Evolutionary conservation across 2,329 filamentous ascomycete species (phyloP), one percentile per base, ranked within the genome.

Genomic region (Penicillium expansum): DNA sequence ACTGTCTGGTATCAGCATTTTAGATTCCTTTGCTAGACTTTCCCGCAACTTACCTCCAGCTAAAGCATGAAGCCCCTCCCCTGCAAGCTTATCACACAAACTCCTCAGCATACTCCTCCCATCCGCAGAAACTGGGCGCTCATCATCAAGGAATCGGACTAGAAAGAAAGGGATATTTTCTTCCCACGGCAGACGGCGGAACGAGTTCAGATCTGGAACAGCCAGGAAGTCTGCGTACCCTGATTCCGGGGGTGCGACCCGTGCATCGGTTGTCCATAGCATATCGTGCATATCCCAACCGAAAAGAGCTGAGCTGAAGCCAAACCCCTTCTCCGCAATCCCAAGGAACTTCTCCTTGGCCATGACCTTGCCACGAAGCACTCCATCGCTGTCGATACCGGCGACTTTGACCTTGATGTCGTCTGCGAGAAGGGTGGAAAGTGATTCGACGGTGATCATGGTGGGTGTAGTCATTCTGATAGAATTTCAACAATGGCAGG

Each of bases 241-340:
- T 71, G 95, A 95, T 69, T 90, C 90, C 90, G 73, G 95, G 86
- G 71, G 84, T 83, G 66, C 96, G 82, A 77, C 95, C 89, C 67
- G 83, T 83, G 73, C 90, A 86, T 66, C 56, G 4, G 62, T 67
- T 18, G 64, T 67, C 75, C 96, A 96, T 13, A 90, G 93, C 79
- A 86, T 82, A 71, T 96, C 91, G 76, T 96, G 92, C 92, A 96
- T 95, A 76, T 96, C 91, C 92, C 92, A 96, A 70, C 92, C 92
- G 68, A 95, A 96, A 64, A 95, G 86, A 63, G 95, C 91, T 33
- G 89, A 92, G 79, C 91, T 96, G 80, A 96, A 96, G 57, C 91
- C 92, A 66, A 96, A 96, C 57, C 91, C 91, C 49, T 85, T 82
- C 49, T 83, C 76, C 22, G 86, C 88, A 54, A 96, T 84, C 42